Evolutionary conservation across 768 basidiomycete genomes (phyloP), one percentile per base, ranked within the genome.

Genomic region (Trametes cinnabarina): DNA sequence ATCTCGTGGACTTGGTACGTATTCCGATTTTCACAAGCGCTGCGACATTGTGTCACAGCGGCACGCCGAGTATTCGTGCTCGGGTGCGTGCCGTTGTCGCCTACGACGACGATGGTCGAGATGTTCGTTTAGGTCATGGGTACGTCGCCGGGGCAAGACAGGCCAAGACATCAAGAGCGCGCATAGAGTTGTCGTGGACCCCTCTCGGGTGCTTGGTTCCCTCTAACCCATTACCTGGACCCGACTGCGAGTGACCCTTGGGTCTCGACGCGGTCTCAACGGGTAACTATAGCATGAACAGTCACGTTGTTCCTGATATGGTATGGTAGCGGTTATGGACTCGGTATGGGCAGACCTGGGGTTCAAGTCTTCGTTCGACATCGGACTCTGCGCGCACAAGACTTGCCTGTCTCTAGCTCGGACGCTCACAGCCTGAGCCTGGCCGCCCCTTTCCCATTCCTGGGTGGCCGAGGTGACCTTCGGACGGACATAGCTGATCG

Each of bases 1-100:
- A 60, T 97, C 94, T 72, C 95, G 96, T 86, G 96, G 96, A 84
- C 86, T 99, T 72, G 97, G 97, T 98, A 89, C 80, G 96, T 94
- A 68, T 69, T 71, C 62, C 70, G 70, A 30, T 79, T 66, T 72
- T 72, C 69, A 42, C 76, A 79, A 79, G 82, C 78, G 81, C 81
- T 79, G 64, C 69, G 67, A 68, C 69, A 46, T 58, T 62, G 56
- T 47, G 65, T 69, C 66, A 60, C 57, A 65, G 74, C 64, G 68
- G 66, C 62, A 58, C 60, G 60, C 68, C 65, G 70, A 64, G 69
- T 68, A 68, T 70, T 61, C 67, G 52, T 43, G 62, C 51, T 32
- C 20, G 42, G n/a, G 35, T 41, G 50, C 28, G 43, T 52, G 48
- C 54, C 28, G 57, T 60, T 39, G 55, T 58, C 52, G 30, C 25